phyloP scores from a whole-genome alignment of 2,329 filamentous ascomycete species.

The Exophiala dermatitidis region DNA sequence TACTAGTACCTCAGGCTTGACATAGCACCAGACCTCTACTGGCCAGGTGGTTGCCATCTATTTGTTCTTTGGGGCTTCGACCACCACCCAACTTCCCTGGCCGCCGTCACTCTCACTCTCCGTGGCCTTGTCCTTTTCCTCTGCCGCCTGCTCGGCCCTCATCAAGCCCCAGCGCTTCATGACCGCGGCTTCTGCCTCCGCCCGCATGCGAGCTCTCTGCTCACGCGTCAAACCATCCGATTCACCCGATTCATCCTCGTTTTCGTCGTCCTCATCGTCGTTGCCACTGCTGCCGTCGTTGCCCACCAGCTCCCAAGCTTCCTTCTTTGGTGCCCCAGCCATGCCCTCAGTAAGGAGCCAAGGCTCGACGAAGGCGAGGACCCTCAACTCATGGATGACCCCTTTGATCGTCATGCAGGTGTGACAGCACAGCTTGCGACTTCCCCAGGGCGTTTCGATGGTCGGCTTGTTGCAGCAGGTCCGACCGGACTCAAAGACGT shows the following conservation, averaged over 20 bases:
- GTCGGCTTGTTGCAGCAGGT: slow-evolving; percentile 5
- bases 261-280: background rate
- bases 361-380: slow-evolving; percentile 16
- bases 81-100: background rate
- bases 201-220: slow-evolving; percentile 6
- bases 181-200: slow-evolving; percentile 11
- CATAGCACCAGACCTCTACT: no score
- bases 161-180: slow-evolving; percentile 8
- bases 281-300: background rate
- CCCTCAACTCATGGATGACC: slow-evolving; percentile 11
- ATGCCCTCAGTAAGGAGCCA: slow-evolving; percentile 19
- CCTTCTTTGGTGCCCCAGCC: slow-evolving; percentile 16
- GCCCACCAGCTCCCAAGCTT: slow-evolving; percentile 18
- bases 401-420: slow-evolving; percentile 17
- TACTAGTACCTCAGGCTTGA: no score
- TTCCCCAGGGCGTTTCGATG: slow-evolving; percentile 10
- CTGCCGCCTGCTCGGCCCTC: slow-evolving; percentile 8
- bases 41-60: no score
- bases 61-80: no score
- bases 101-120: background rate
- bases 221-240: slow-evolving; percentile 13
- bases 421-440: slow-evolving; percentile 2
- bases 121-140: background rate
- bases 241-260: slow-evolving; percentile 4
- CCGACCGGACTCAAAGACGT: background rate